A percentile compares a stretch with the other conserved stretches of the same genome.
Evolutionary conservation across 225 moss, liverwort and hornwort genomes (phyloP).

Genomic region (Marchantia polymorpha): DNA sequence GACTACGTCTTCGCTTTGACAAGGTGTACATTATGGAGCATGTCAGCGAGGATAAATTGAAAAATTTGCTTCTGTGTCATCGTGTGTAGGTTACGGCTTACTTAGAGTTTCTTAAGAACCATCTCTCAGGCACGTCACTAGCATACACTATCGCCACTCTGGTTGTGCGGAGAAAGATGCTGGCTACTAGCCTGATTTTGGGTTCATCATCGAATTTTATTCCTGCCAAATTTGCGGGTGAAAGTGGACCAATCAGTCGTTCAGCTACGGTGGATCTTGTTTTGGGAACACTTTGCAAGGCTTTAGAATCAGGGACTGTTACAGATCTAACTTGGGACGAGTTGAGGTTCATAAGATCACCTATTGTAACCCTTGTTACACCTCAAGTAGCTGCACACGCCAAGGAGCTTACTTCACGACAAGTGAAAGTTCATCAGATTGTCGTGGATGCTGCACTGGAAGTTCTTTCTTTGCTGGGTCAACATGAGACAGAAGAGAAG

Average conservation of each 20-base stretch:
- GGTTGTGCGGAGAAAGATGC: slow-evolving; percentile 66
- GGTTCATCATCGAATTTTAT: slow-evolving; percentile 42
- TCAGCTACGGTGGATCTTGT: slow-evolving; percentile 55
- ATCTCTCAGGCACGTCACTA: slow-evolving; percentile 64
- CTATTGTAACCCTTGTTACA: slow-evolving; percentile 68
- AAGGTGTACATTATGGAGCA: no score
- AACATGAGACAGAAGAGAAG: slow-evolving; percentile 44
- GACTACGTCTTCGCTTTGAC: no score
- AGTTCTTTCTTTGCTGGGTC: slow-evolving; percentile 69
- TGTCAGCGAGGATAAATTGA: neutral
- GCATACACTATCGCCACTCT: slow-evolving; percentile 67
- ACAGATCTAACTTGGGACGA: slow-evolving; percentile 50
- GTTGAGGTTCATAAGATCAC: slow-evolving; percentile 32
- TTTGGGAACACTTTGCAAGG: slow-evolving; percentile 65
- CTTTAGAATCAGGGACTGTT: slow-evolving; percentile 65
- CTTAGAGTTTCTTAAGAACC: slow-evolving; percentile 71
- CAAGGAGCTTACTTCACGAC: slow-evolving; percentile 28
- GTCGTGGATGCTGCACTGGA: slow-evolving; percentile 80
- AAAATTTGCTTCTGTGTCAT: neutral
- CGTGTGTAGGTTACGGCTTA: slow-evolving; percentile 75
- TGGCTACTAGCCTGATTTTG: slow-evolving; percentile 67
- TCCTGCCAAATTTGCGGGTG: slow-evolving; percentile 32
- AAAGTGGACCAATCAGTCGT: slow-evolving; percentile 34
- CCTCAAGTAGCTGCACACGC: slow-evolving; percentile 40
- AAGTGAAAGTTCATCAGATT: slow-evolving; percentile 67